Evolutionary conservation across 2,329 filamentous ascomycete genomes (phyloP).

Genomic region (Dactylonectria macrodidyma): DNA sequence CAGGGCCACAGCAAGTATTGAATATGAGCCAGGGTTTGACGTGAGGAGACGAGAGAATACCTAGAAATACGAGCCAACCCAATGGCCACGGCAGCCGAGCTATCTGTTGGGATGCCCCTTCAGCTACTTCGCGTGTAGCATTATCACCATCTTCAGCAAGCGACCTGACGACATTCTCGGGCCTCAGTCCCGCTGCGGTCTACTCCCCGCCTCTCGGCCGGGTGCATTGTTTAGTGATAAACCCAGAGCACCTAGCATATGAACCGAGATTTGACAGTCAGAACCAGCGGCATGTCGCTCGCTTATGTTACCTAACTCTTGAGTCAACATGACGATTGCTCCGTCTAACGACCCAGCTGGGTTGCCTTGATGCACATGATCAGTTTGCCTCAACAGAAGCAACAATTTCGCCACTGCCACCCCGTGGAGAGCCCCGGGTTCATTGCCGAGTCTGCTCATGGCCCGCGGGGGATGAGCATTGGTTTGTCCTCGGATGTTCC

Average conservation of each 20-base stretch:
- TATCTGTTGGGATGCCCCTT: background rate
- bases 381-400: conserved; percentile 2
- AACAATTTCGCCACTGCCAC: conserved; percentile 3
- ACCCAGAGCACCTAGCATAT: conserved; percentile 4
- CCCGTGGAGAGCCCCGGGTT: background rate
- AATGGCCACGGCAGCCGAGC: background rate
- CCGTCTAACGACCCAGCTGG: background rate
- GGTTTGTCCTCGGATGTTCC: conserved; percentile 2
- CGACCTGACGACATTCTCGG: background rate
- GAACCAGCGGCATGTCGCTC: background rate
- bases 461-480: background rate
- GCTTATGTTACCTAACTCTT: conserved; percentile 20
- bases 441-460: conserved; percentile 5
- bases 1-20: conserved; percentile 25
- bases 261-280: conserved; percentile 21
- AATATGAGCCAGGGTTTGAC: conserved; percentile 20
- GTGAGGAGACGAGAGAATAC: conserved; percentile 11
- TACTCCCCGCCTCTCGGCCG: background rate
- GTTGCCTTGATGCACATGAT: background rate
- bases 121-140: background rate
- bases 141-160: background rate
- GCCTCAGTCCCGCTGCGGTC: background rate
- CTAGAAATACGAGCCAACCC: conserved; percentile 2
- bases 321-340: conserved; percentile 7
- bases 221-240: background rate